Evolutionary conservation across 2,329 filamentous ascomycete species (phyloP).

Genomic region (Blumeria graminis): DNA sequence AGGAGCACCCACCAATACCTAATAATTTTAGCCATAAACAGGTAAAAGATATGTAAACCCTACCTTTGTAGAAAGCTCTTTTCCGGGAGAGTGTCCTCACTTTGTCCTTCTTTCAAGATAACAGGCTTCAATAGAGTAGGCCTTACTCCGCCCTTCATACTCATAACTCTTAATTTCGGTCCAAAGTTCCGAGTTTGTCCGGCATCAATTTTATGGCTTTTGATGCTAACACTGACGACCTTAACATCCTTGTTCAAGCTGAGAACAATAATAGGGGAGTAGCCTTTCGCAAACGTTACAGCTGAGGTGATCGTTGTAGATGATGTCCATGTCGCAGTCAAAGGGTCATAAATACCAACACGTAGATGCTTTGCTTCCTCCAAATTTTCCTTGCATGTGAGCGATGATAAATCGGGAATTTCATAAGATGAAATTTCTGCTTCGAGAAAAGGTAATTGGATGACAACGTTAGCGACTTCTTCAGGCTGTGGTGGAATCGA

Average conservation of each 20-base stretch:
- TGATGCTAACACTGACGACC: constrained; percentile 26
- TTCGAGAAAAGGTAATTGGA: constrained; percentile 10
- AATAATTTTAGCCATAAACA: not conserved
- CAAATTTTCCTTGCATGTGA: not conserved
- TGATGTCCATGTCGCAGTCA: constrained; percentile 23
- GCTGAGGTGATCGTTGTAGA: constrained; percentile 30
- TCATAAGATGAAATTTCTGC: constrained; percentile 29
- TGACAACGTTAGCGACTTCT: too few species aligned
- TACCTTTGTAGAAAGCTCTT: constrained; percentile 46
- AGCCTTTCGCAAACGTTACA: constrained; percentile 36
- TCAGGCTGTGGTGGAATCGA: too few species aligned
- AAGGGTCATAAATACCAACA: constrained; percentile 30
- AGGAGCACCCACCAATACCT: not conserved
- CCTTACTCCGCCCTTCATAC: constrained; percentile 24
- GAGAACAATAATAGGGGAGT: constrained; percentile 30
- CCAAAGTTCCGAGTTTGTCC: constrained; percentile 41
- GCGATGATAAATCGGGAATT: constrained; percentile 24
- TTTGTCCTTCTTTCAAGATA: constrained; percentile 34
- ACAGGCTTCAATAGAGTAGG: constrained; percentile 39
- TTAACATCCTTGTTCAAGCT: constrained; percentile 22
- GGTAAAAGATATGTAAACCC: constrained; percentile 11
- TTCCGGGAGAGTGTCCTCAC: constrained; percentile 28
- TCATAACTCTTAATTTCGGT: constrained; percentile 28
- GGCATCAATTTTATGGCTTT: constrained; percentile 35
- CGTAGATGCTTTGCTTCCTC: constrained; percentile 22